These are phyloP conservation scores for Gossypium lobatum DNA, from an alignment of 441 rosid genomes.

Conservation along the genomic window DNA sequence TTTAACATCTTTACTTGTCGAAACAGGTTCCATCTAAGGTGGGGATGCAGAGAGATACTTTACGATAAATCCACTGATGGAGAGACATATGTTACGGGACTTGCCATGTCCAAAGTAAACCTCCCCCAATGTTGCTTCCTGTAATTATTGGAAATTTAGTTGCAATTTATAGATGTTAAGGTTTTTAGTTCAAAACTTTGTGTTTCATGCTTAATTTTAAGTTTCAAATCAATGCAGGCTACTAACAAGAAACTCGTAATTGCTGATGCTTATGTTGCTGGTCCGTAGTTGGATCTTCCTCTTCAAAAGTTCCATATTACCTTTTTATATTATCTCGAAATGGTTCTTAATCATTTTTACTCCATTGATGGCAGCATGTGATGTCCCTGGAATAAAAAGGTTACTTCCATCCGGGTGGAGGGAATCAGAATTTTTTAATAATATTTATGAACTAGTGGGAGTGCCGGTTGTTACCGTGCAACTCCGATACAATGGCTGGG, in stretches of 20 bases:
- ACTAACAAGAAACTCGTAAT: constrained; percentile 67
- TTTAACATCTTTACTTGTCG: constrained; percentile 16
- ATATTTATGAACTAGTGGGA: constrained; percentile 82
- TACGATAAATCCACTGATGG: constrained; percentile 60
- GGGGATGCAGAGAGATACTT: constrained; percentile 95
- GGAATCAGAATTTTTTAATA: constrained; percentile 63
- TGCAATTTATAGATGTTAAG: background rate
- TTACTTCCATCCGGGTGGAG: constrained; percentile 80
- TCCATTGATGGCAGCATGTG: constrained; percentile 56
- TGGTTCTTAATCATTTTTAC: background rate
- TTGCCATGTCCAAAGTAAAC: constrained; percentile 81
- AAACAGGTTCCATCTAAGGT: constrained; percentile 92
- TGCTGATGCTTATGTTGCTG: constrained; percentile 97
- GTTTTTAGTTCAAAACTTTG: background rate
- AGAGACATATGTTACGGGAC: constrained; percentile 69
- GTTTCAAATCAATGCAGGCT: constrained; percentile 46
- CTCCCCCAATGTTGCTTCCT: constrained; percentile 10
- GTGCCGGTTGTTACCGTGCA: constrained; percentile 97
- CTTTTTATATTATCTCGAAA: background rate
- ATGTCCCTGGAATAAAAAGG: constrained; percentile 94
- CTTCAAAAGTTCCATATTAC: background rate
- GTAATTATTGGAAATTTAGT: constrained; percentile 1
- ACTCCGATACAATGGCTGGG: constrained; percentile 97
- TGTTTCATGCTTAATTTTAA: background rate
- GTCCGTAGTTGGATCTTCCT: constrained; percentile 23